Evolutionary conservation across 2,329 filamentous ascomycete genomes (phyloP).

Genomic region (Teratosphaeria epicoccoides): DNA sequence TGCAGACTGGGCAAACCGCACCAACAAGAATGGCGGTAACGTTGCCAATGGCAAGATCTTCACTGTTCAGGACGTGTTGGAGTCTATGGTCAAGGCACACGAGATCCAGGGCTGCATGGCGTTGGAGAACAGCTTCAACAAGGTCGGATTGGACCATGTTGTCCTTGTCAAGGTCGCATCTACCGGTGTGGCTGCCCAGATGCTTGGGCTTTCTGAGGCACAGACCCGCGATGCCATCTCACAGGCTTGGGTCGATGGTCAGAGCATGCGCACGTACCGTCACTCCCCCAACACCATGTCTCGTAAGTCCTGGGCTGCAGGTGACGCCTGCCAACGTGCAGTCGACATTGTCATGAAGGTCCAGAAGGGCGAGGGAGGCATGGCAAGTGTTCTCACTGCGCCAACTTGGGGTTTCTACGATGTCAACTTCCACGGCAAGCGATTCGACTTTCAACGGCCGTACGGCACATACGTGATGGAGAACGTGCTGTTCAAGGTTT

Average conservation of each 20-base stretch:
- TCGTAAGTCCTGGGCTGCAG: conserved; percentile 96
- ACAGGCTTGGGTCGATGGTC: conserved; percentile 95
- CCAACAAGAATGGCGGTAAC: conserved; percentile 66
- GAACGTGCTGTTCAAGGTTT: conserved; percentile 99
- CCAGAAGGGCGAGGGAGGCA: conserved; percentile 79
- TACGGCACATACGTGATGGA: conserved; percentile 99
- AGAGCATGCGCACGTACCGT: conserved; percentile 90
- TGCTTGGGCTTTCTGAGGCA: conserved; percentile 79
- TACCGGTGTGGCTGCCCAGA: conserved; percentile 85
- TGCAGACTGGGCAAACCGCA: conserved; percentile 94
- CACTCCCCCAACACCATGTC: conserved; percentile 99
- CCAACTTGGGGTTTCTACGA: conserved; percentile 98
- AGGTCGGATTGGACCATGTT: conserved; percentile 95
- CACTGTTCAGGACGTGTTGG: conserved; percentile 80
- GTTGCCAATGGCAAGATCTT: conserved; percentile 64
- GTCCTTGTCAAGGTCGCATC: conserved; percentile 96
- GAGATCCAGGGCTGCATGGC: conserved; percentile 97
- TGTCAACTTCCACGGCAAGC: conserved; percentile 89
- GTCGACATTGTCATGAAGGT: conserved; percentile 97
- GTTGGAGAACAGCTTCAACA: conserved; percentile 97
- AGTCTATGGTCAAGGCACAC: conserved; percentile 93
- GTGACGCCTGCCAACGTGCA: conserved; percentile 96
- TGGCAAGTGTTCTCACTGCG: conserved; percentile 86
- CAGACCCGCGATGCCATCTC: conserved; percentile 94
- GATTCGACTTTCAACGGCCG: conserved; percentile 88